Percentiles rank a stretch among this genome's conserved stretches.
Conservation (phyloP, 306 rosid genomes). For the Pyrus bretschneideri region DNA sequence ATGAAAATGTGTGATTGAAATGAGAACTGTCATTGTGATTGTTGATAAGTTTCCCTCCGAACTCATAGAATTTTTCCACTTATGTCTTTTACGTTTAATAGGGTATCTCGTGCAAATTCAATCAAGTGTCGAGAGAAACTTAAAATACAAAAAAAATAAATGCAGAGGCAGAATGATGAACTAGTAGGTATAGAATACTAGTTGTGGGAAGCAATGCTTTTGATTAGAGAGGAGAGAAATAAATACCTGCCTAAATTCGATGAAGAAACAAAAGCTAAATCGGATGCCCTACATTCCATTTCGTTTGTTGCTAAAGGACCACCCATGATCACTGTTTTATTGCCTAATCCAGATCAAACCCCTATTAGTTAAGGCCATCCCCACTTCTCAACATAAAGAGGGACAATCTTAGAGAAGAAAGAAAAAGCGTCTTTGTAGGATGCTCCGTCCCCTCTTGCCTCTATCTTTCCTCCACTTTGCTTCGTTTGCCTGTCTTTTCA, state of each 20-base stretch:
- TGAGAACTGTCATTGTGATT: not conserved
- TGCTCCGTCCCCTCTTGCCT: slow-evolving; percentile 4
- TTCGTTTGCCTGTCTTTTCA: not conserved
- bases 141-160: not conserved
- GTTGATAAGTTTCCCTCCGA: not conserved
- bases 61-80: not conserved
- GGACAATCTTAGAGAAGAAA: not conserved
- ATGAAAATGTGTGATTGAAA: not conserved
- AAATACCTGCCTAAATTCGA: not conserved
- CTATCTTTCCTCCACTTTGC: slow-evolving; percentile 1
- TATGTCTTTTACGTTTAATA: not conserved
- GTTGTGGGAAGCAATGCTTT: not conserved
- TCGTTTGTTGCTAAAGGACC: not conserved
- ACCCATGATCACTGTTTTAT: slow-evolving; percentile 6
- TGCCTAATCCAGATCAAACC: not conserved
- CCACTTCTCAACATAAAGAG: not conserved
- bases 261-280: not conserved
- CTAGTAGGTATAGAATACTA: not conserved
- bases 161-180: not conserved
- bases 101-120: too few species aligned
- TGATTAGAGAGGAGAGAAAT: not conserved
- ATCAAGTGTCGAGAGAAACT: too few species aligned
- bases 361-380: not conserved
- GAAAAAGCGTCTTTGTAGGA: not conserved
- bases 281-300: not conserved